These are phyloP conservation scores for Tricholoma sp. DNA, from an alignment of 768 basidiomycete species.

Conservation along the genomic window DNA sequence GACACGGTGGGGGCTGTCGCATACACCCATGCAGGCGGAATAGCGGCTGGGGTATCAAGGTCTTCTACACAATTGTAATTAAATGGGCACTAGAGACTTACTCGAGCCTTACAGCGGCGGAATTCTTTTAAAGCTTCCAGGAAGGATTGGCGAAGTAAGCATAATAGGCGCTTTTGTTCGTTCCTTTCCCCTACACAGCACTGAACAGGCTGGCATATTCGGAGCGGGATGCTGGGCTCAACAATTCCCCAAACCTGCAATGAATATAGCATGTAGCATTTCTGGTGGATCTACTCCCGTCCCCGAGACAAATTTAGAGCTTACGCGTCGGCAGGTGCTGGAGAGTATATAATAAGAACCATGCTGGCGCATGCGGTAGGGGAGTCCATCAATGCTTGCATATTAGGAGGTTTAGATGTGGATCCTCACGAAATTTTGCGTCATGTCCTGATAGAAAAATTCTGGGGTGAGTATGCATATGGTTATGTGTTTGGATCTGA, in stretches of 20 bases:
- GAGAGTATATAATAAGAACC: conserved; percentile 62
- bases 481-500: neutral
- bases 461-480: conserved; percentile 40
- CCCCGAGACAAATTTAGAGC: neutral
- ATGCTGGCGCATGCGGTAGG: conserved; percentile 52
- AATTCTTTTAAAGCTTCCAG: conserved; percentile 68
- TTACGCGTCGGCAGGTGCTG: conserved; percentile 44
- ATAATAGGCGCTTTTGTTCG: neutral
- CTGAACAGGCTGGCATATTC: conserved; percentile 55
- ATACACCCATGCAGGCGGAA: conserved; percentile 36
- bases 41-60: conserved; percentile 79
- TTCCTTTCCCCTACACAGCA: neutral
- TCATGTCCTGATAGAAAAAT: conserved; percentile 38
- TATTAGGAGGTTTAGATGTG: conserved; percentile 21
- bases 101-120: conserved; percentile 52
- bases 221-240: conserved; percentile 79
- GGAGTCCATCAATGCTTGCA: conserved; percentile 30
- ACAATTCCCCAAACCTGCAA: conserved; percentile 15
- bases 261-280: conserved; percentile 62
- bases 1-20: conserved; percentile 83
- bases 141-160: conserved; percentile 69
- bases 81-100: neutral
- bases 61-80: conserved; percentile 11
- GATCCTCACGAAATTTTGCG: conserved; percentile 57
- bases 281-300: conserved; percentile 42